Percentiles rank a stretch among this genome's conserved stretches.
Evolutionary conservation across 352 stramenopile genomes (phyloP).

Genomic region (Nothophytophthora sp.): DNA sequence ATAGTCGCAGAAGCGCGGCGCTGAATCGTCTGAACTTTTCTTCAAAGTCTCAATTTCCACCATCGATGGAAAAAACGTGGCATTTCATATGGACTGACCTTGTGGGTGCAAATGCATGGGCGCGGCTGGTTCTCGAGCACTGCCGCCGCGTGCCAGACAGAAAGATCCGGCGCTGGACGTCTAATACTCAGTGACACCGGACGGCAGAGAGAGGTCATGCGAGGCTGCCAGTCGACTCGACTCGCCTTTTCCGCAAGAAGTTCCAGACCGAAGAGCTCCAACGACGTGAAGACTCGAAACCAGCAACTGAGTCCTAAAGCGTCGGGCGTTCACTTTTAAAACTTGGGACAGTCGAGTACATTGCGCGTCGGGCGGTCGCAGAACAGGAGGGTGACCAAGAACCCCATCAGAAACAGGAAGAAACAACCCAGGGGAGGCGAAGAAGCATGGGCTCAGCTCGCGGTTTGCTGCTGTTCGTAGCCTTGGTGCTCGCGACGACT

Average conservation of each 20-base stretch:
- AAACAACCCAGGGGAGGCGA: too few relatives aligned
- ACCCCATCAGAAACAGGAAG: too few relatives aligned
- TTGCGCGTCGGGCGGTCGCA: background rate
- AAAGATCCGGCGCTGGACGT: constrained; percentile 7
- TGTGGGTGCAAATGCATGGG: constrained; percentile 7
- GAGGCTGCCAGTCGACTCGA: constrained; percentile 5
- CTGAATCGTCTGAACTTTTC: too few relatives aligned
- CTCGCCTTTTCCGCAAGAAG: constrained; percentile 4
- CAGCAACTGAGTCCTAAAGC: constrained; percentile 2
- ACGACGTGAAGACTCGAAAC: too few relatives aligned
- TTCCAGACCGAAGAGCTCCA: too few relatives aligned
- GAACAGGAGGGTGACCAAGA: too few relatives aligned
- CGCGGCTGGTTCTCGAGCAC: constrained; percentile 27
- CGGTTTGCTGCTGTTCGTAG: constrained; percentile 18
- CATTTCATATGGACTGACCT: constrained; percentile 11
- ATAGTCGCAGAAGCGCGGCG: too few relatives aligned
- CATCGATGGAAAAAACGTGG: constrained; percentile 16
- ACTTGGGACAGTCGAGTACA: constrained; percentile 32
- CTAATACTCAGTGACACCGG: too few relatives aligned
- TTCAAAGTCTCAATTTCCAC: constrained; percentile 23
- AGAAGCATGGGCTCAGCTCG: constrained; percentile 21
- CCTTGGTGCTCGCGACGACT: constrained; percentile 13
- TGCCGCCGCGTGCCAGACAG: constrained; percentile 7
- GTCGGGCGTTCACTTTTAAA: constrained; percentile 21
- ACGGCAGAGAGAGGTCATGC: constrained; percentile 23